These are phyloP conservation scores for Hemisphaericaspora subhashii DNA, from an alignment of 1,139 yeast species.

Conservation along the genomic window DNA sequence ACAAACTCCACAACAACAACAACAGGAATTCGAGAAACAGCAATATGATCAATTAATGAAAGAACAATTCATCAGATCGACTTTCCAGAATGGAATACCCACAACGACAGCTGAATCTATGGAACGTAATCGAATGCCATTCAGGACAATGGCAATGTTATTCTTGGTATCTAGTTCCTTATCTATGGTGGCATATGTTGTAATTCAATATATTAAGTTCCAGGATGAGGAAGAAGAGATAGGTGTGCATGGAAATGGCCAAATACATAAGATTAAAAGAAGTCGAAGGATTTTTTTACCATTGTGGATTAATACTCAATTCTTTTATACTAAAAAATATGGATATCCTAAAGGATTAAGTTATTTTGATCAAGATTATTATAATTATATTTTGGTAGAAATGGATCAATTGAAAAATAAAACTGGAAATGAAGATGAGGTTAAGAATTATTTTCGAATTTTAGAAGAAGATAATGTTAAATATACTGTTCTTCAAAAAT, in stretches of 20 bases:
- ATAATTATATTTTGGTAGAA: conserved; percentile 17
- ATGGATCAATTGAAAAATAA: conserved; percentile 14
- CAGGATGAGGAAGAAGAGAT: conserved; percentile 11
- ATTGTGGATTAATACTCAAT: conserved; percentile 32
- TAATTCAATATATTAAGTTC: conserved; percentile 21
- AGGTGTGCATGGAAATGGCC: conserved; percentile 2
- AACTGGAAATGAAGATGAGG: conserved; percentile 1
- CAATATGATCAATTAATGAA: conserved; percentile 17
- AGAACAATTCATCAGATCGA: conserved; percentile 13
- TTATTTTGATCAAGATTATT: conserved; percentile 28
- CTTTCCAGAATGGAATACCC: conserved; percentile 9
- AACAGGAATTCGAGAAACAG: conserved; percentile 11
- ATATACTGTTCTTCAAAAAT: conserved; percentile 29
- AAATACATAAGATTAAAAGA: conserved; percentile 3
- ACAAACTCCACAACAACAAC: conserved; percentile 2
- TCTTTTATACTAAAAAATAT: conserved; percentile 21
- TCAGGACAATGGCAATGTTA: conserved; percentile 24
- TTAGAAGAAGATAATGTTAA: conserved; percentile 25
- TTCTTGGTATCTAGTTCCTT: conserved; percentile 24
- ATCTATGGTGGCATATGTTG: conserved; percentile 26
- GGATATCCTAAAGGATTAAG: conserved; percentile 25
- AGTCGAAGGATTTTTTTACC: conserved; percentile 27
- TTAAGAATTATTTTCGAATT: conserved; percentile 16
- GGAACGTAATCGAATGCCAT: conserved; percentile 16
- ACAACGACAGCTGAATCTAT: conserved; percentile 7